These are phyloP conservation scores for Cichorium intybus DNA, from an alignment of 140 eudicot genomes.

Conservation along the genomic window DNA sequence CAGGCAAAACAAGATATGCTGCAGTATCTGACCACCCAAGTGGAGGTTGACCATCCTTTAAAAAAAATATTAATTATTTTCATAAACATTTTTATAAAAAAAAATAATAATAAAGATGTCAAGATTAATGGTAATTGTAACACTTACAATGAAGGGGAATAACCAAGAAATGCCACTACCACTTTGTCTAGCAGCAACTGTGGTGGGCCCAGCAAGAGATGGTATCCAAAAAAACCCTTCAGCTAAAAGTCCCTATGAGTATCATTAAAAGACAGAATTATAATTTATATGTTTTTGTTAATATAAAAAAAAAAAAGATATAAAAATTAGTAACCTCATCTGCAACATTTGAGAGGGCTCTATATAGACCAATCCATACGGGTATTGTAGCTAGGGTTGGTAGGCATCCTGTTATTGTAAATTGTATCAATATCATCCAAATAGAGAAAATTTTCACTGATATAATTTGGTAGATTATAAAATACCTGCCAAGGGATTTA, in stretches of 20 bases:
- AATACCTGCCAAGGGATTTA: conserved; percentile 90
- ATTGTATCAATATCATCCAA: too few relatives aligned
- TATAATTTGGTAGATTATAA: neutral
- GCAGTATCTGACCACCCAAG: conserved; percentile 96
- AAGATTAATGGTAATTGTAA: neutral
- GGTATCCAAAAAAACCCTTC: conserved; percentile 99
- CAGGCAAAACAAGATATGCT: conserved; percentile 94
- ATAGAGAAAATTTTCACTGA: too few relatives aligned
- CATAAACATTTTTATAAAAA: neutral
- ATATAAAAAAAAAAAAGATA: neutral
- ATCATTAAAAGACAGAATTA: neutral
- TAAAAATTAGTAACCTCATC: conserved; percentile 57
- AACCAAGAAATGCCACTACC: conserved; percentile 98
- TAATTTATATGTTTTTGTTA: neutral
- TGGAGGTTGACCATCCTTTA: conserved; percentile 95
- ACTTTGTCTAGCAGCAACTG: conserved; percentile 83
- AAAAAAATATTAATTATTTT: neutral
- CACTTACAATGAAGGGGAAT: conserved; percentile 83
- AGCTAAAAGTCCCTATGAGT: conserved; percentile 68
- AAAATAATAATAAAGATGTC: neutral
- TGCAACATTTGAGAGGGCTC: conserved; percentile 98
- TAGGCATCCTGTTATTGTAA: conserved; percentile 83
- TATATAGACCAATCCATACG: conserved; percentile 95
- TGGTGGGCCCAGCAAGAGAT: conserved; percentile 94
- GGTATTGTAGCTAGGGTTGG: conserved; percentile 98